phyloP scores from a whole-genome alignment of 139 green algal species.

The Chlamydomonas sphaeroides region DNA sequence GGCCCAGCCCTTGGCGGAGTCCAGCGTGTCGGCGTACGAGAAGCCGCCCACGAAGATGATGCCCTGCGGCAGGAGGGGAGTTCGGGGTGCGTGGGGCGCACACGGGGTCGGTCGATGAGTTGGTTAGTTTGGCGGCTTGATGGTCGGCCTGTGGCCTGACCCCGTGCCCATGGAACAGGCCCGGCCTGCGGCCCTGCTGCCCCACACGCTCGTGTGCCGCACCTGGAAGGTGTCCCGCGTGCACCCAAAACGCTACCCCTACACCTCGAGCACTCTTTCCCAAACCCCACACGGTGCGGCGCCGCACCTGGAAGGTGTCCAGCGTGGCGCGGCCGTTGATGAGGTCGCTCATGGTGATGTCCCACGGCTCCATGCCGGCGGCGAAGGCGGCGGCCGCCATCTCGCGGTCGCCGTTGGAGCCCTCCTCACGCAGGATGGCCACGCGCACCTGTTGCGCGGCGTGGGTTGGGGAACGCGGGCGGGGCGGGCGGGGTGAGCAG shows the following conservation, averaged over 20 bases:
- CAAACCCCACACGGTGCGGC: too few relatives aligned
- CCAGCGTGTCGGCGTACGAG: constrained; percentile 96
- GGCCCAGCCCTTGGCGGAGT: constrained; percentile 98
- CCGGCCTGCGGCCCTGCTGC: too few relatives aligned
- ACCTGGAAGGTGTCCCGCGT: too few relatives aligned
- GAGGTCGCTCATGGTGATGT: constrained; percentile 97
- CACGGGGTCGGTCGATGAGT: not conserved
- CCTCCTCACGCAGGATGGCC: constrained; percentile 96
- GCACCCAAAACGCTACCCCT: too few relatives aligned
- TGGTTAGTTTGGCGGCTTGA: too few relatives aligned
- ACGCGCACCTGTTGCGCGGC: constrained; percentile 65
- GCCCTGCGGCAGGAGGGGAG: constrained; percentile 47
- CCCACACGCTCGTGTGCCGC: too few relatives aligned
- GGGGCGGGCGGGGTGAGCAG: too few relatives aligned
- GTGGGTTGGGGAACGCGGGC: too few relatives aligned
- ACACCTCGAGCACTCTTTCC: too few relatives aligned
- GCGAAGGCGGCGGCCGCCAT: constrained; percentile 91
- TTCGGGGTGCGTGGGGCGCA: not conserved
- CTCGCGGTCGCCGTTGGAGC: constrained; percentile 97
- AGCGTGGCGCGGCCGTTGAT: constrained; percentile 78
- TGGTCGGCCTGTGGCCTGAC: too few relatives aligned
- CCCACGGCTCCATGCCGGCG: constrained; percentile 95
- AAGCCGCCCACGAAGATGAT: constrained; percentile 93
- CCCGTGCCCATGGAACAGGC: too few relatives aligned
- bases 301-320: constrained; percentile 75